A percentile compares a stretch with the other conserved stretches of the same genome.
Evolutionary conservation across 352 stramenopile genomes (phyloP).

Genomic region (Globisporangium irregulare): DNA sequence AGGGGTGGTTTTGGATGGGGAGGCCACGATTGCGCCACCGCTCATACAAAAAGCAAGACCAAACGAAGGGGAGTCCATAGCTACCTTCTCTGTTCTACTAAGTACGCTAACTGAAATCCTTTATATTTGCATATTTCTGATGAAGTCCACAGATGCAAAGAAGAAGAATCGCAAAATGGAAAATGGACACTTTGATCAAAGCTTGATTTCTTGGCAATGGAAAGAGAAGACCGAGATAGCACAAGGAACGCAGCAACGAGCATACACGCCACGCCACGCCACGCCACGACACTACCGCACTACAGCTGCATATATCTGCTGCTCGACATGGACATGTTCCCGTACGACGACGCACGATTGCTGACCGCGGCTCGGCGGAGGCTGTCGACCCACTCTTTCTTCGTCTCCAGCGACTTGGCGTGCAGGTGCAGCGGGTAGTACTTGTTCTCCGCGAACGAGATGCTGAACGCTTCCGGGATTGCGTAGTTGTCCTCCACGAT

Average conservation of each 20-base stretch:
- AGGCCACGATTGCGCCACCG: conserved; percentile 14
- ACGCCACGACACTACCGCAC: neutral
- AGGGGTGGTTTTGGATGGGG: conserved; percentile 20
- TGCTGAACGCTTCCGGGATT: conserved; percentile 78
- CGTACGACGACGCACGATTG: conserved; percentile 20
- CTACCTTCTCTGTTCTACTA: neutral
- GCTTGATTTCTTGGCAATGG: neutral
- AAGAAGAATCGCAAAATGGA: conserved; percentile 1
- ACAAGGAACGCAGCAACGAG: neutral
- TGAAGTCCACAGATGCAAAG: neutral
- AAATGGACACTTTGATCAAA: conserved; percentile 3
- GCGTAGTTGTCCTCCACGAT: conserved; percentile 73
- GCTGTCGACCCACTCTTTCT: conserved; percentile 78
- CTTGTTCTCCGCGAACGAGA: conserved; percentile 77
- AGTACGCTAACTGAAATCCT: conserved; percentile 9
- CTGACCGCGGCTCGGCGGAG: conserved; percentile 53
- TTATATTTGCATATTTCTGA: neutral
- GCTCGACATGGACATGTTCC: conserved; percentile 14
- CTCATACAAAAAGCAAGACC: conserved; percentile 20
- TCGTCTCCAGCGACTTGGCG: conserved; percentile 72
- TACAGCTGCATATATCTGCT: conserved; percentile 41
- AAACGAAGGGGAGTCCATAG: conserved; percentile 1
- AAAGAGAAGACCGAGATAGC: neutral
- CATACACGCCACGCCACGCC: neutral
- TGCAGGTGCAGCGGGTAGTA: conserved; percentile 82